Evolutionary conservation across 2,329 filamentous ascomycete genomes (phyloP), one percentile per base, ranked within the genome.

Genomic region (Alternaria ethzedia): DNA sequence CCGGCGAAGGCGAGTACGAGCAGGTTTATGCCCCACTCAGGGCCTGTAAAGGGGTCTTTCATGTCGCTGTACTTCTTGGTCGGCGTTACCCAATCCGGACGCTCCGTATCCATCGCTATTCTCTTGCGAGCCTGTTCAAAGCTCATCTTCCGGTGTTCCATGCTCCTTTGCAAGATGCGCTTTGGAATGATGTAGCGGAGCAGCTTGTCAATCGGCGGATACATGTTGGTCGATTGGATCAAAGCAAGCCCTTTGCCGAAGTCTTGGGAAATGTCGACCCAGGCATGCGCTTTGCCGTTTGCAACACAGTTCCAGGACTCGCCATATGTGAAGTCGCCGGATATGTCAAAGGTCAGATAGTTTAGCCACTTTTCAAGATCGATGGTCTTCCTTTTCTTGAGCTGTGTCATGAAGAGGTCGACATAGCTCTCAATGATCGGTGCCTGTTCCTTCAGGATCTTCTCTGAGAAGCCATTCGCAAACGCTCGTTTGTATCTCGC

Each of bases 241-340:
- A 78, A 70, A 0, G 70, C 66, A 13, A 77, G 65, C 1, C 70
- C 75, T 63, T 73, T 76, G 4, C 72, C 75, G 44, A 75, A 75
- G 12, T 68, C 72, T 13, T 68, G 61, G 0, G 68, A 65, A 10
- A 76, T 66, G 6, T 70, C 72, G 5, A 83, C 79, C 79, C 80
- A 84, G 6, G 76, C 74, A 63, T 83, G 78, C 21, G 77, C 77
- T 12, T 77, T 70, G 3, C 70, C 73, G 5, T 73, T 72, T 25
- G 75, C 66, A 3, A 84, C 66, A 47, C 79, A 81, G 15, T 74
- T 70, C 50, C 83, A 84, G 2, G 84, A 81, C 15, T 84, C 81
- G 0, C 85, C 86, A 64, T 87, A 87, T 0, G 85, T 83, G 20
- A 87, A 78, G 66, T 85, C 83, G 20, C 82, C 82, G 56, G 71